Base-by-base conservation (phyloP, 306 rosid genomes). In the Rosa lucieae region DNA sequence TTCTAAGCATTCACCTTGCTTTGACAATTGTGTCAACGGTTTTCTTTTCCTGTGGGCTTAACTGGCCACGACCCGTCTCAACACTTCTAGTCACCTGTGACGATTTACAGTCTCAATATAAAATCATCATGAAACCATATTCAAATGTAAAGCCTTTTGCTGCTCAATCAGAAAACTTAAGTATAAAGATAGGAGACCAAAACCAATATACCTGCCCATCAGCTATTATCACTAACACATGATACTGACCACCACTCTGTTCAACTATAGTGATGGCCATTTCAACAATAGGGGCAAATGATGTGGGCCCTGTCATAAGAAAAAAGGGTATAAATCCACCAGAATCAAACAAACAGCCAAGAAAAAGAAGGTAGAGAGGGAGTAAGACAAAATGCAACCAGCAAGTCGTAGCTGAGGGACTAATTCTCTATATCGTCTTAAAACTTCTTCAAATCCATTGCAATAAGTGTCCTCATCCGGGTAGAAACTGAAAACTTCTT, bases 211-310 rank as follows among this genome's bases (percentile, higher is more conserved):
- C 98, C 98, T 95, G 98, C 21, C 99, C 98, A 84, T 95, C 99
- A 4, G 99, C 99, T 81, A 95, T 88, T 69, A 95, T 93, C 82
- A 95, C 72, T 55, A 95, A 84, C 72, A 93, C 98, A 91, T 95
- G 99, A 89, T 95, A 91, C 44, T 95, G 98, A 74, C 98, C 97
- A 17, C 92, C 91, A 85, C 97, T 95, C 76, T 93, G 94, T 88
- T 95, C 99, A 73, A 95, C 98, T 40, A 91, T 88, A 73, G 97
- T 90, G 85, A 93, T 88, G 69, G 92, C 99, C 99, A 93, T 95
- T 90, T 95, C 99, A 76, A 95, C 74, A 55, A 92, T 46, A 1
- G 98, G 99, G 44, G 97, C 98, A 85, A 95, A 95, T 70, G 99
- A 95, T 67, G 99, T 95, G 46, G 99, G 99, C 37, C 99, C 99